These are phyloP conservation scores for Lodderomyces margitis DNA, from an alignment of 1,139 yeast species.

Conservation along the genomic window DNA sequence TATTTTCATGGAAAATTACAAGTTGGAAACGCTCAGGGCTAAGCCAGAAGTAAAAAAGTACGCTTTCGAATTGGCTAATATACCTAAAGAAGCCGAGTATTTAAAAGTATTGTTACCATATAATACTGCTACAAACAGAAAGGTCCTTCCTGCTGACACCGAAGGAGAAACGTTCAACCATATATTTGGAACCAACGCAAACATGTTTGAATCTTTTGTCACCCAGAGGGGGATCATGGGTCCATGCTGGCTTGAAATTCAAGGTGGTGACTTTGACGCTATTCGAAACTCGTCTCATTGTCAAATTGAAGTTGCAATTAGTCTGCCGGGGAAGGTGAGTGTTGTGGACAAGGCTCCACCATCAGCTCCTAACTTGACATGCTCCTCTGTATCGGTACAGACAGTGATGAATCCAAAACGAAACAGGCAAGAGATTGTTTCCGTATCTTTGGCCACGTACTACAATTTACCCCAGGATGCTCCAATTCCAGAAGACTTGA, in stretches of 20 bases:
- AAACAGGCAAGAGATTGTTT: conserved; percentile 83
- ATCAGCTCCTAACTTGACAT: conserved; percentile 61
- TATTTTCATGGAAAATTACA: conserved; percentile 58
- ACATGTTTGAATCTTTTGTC: conserved; percentile 82
- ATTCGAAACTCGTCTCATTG: conserved; percentile 77
- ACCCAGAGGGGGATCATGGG: conserved; percentile 87
- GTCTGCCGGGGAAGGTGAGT: conserved; percentile 47
- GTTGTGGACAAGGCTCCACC: conserved; percentile 51
- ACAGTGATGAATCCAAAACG: conserved; percentile 70
- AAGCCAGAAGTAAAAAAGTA: conserved; percentile 76
- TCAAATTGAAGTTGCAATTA: conserved; percentile 65
- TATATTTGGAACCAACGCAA: conserved; percentile 77
- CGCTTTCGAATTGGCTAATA: conserved; percentile 80
- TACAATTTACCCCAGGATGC: conserved; percentile 68
- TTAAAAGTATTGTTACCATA: conserved; percentile 76
- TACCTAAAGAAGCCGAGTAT: conserved; percentile 81
- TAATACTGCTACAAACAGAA: conserved; percentile 53
- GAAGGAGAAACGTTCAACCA: conserved; percentile 76
- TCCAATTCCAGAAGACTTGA: conserved; percentile 54
- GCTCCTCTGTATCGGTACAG: conserved; percentile 76
- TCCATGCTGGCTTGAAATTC: conserved; percentile 90
- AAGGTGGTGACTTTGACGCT: conserved; percentile 57
- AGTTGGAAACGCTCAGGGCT: conserved; percentile 61
- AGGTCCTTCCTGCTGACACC: conserved; percentile 58
- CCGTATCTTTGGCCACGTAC: conserved; percentile 74